Evolutionary conservation across 2,329 filamentous ascomycete genomes (phyloP).

Genomic region (Fusarium keratoplasticum): DNA sequence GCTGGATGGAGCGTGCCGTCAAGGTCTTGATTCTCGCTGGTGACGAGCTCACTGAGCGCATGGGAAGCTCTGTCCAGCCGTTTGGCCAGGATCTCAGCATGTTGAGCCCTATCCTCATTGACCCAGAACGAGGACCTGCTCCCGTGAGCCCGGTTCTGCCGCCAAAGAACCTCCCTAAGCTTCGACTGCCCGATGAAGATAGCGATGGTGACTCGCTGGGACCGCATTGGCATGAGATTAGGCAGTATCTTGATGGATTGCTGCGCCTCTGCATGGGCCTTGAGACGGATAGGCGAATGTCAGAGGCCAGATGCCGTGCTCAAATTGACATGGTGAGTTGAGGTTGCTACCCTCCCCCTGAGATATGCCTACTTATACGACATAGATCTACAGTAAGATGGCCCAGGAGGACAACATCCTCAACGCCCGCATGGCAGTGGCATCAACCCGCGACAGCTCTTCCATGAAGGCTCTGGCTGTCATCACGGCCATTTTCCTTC

Average conservation of each 20-base stretch:
- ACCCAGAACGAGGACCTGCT: constrained; percentile 36
- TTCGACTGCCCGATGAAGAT: constrained; percentile 28
- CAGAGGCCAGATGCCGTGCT: constrained; percentile 58
- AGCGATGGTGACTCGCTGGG: constrained; percentile 47
- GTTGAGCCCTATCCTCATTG: constrained; percentile 40
- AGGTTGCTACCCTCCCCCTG: not conserved
- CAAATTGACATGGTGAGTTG: constrained; percentile 58
- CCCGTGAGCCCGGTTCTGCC: constrained; percentile 44
- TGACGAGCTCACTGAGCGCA: constrained; percentile 54
- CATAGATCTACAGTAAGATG: constrained; percentile 61
- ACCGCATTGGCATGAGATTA: constrained; percentile 59
- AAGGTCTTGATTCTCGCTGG: constrained; percentile 57
- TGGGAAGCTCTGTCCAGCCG: constrained; percentile 34
- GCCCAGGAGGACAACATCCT: constrained; percentile 62
- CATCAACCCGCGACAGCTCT: constrained; percentile 56
- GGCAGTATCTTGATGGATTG: constrained; percentile 59
- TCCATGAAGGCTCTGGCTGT: constrained; percentile 62
- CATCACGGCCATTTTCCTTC: constrained; percentile 61
- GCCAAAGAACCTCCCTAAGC: constrained; percentile 30
- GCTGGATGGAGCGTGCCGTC: constrained; percentile 60
- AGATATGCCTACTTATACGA: constrained; percentile 9
- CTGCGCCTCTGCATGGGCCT: constrained; percentile 57
- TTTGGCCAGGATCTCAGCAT: constrained; percentile 41
- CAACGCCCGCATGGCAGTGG: constrained; percentile 55
- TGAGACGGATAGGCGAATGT: constrained; percentile 59